Evolutionary conservation across 1,139 yeast species (phyloP), one percentile per base, ranked within the genome.

Genomic region (Candida glucosophila): DNA sequence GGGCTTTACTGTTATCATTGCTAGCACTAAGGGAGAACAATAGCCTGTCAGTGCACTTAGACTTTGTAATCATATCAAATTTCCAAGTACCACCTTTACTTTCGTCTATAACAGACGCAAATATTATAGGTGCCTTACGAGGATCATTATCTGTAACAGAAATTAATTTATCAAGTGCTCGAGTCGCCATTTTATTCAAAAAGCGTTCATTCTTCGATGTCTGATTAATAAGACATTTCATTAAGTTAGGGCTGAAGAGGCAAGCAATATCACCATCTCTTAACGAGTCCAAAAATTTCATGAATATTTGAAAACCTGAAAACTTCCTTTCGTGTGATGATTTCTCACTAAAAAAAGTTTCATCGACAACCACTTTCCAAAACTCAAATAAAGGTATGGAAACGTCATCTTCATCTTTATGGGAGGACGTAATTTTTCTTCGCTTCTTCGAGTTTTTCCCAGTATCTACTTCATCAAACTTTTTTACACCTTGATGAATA

Each of bases 281-380:
- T 1, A 52, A 34, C 7, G 50, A 33, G 27, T 29, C 39, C 15
- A 78, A 48, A 25, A 74, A 64, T 26, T 67, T 58, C 19, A 53
- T 59, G 37, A 88, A 74, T 5, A 88, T 67, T 40, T 81, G 81
- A 41, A 88, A 73, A 0, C 97, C 98, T 72, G 85, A 72, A 49
- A 68, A 82, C 46, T 88, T 90, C 34, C 95, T 67, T 49, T 88
- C 97, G 22, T 77, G 74, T 1, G 95, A 82, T 0, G 95, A 66
- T 36, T 79, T 73, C 17, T 71, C 74, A 4, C 85, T 60, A 43
- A 90, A 88, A 33, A 82, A 71, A 2, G 79, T 67, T 41, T 85
- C 92, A 44, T 88, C 97, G 7, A 88, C 71, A 6, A 76, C 77
- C 3, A 67, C 64, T 39, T 73, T 71, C 94, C 95, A 86, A 49